These are phyloP conservation scores for Musa balbisiana DNA, from an alignment of 202 grass and related monocot genomes.

Conservation along the genomic window DNA sequence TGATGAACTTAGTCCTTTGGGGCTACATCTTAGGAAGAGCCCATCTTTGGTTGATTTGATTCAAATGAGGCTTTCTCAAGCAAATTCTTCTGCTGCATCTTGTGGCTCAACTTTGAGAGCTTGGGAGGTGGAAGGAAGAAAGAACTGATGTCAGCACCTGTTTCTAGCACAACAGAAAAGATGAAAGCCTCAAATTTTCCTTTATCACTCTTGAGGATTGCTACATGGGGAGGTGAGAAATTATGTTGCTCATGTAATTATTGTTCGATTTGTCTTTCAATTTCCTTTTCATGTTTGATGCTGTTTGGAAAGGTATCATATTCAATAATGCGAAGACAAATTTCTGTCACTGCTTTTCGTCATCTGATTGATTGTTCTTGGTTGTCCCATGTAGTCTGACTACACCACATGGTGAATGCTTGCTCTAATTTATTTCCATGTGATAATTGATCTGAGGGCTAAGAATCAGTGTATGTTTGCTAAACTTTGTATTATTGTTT, in stretches of 20 bases:
- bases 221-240: constrained; percentile 80
- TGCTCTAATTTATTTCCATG: too few species aligned
- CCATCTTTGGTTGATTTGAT: constrained; percentile 85
- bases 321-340: background rate
- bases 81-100: constrained; percentile 29
- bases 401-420: background rate
- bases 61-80: constrained; percentile 73
- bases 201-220: constrained; percentile 65
- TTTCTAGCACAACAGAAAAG: constrained; percentile 35
- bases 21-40: constrained; percentile 72
- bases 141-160: constrained; percentile 37
- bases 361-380: background rate
- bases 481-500: background rate
- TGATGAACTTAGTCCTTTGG: constrained; percentile 75
- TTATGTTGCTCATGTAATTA: background rate
- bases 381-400: background rate
- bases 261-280: background rate
- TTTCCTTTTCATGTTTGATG: background rate
- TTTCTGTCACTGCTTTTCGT: background rate
- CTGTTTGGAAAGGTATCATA: background rate
- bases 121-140: constrained; percentile 48
- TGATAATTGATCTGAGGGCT: too few species aligned
- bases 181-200: constrained; percentile 96
- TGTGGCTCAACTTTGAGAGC: constrained; percentile 19
- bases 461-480: background rate